Evolutionary conservation across 768 basidiomycete genomes (phyloP), one percentile per base, ranked within the genome.

Genomic region (Kwoniella newhampshirensis): DNA sequence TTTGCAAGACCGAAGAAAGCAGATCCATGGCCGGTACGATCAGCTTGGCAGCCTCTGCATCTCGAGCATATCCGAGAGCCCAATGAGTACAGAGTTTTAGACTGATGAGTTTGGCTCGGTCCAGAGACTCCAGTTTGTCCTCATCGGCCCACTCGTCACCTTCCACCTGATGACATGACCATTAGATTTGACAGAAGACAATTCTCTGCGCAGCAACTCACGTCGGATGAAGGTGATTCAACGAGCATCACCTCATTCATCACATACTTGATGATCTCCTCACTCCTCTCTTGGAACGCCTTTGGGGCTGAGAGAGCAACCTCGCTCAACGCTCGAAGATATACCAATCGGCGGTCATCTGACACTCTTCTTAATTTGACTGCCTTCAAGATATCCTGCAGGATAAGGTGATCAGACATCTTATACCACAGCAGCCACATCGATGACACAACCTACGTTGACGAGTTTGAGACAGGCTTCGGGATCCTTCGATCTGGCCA

Each of bases 51-150:
- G 88, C 66, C 4, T 74, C 61, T 21, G 51, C 8, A 15, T 81
- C 78, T 5, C 76, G 64, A 0, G 84, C 84, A 64, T 87, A 86
- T 0, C 87, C 83, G 12, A 94, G 79, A 68, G 86, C 85, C 17
- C 91, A 85, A 73, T 91, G 86, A 23, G 89, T 82, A 71, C 86
- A 86, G 4, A 93, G 82, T 75, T 96, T 92, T 21, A 98, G 73
- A 1, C 85, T 82, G 7, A 86, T 77, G 2, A 96, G 71, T 70
- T 89, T 90, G 0, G 89, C 87, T 41, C 78, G 79, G 0, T 90
- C 81, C 3, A 81, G 78, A 1, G 80, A 77, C 0, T 83, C 70
- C 20, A 94, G 73, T 2, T 85, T 80, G 0, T 80, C 80, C 30
- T 91, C 86, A 28, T 86, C 82, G 9, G 83, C 78, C 92, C 92